Conservation (phyloP, 306 rosid genomes). For the Vicia villosa region DNA sequence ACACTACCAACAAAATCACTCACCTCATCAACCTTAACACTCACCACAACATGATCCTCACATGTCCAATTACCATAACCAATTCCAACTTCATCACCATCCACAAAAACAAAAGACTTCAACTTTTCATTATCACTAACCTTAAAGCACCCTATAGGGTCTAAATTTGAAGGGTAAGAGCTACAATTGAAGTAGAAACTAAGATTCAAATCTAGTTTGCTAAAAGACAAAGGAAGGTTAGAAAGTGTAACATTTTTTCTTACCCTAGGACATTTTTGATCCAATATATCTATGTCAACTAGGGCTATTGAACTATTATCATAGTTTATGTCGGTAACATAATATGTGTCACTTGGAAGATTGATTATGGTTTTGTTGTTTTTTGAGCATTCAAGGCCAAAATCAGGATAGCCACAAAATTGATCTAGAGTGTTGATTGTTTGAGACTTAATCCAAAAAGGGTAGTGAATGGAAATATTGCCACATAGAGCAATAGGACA, state of each 20-base stretch:
- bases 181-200: conserved; percentile 54
- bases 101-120: conserved; percentile 39
- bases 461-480: conserved; percentile 33
- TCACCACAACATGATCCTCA: conserved; percentile 40
- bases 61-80: not conserved
- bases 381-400: conserved; percentile 33
- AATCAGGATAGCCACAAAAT: conserved; percentile 42
- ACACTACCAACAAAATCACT: not conserved
- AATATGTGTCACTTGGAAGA: conserved; percentile 29
- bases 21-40: conserved; percentile 30
- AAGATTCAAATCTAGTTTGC: conserved; percentile 31
- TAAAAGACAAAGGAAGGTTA: conserved; percentile 29
- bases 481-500: conserved; percentile 35
- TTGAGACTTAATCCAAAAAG: conserved; percentile 34
- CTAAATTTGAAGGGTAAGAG: not conserved
- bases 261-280: conserved; percentile 41
- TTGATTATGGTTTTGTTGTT: not conserved
- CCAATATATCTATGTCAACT: conserved; percentile 40
- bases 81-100: not conserved
- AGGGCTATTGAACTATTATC: conserved; percentile 28
- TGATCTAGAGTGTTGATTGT: not conserved
- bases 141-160: conserved; percentile 30
- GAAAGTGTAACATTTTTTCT: conserved; percentile 36
- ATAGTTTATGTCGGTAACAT: conserved; percentile 40
- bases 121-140: not conserved